Base-by-base conservation (phyloP, 306 rosid species). In the Fragaria iinumae region DNA sequence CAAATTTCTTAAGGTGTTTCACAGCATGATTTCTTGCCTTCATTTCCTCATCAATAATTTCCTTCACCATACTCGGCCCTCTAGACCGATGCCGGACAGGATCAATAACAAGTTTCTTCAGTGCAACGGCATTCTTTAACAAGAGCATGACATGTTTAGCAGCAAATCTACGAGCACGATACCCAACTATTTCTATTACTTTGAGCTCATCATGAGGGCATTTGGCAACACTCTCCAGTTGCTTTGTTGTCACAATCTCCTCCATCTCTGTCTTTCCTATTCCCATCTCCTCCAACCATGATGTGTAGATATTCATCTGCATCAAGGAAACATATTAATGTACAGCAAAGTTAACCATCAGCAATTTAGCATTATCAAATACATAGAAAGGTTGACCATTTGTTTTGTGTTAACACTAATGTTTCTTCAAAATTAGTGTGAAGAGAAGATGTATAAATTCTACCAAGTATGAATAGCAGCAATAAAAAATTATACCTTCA, bases 271-370 rank as follows among this genome's bases (percentile, higher is more conserved):
- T 13, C 14, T 29, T 62, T 27, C 20, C 67, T 9, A 57, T 57
- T 57, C 64, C 67, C 39, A 62, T 62, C 67, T 29, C 18, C 67
- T 62, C 67, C 43, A 62, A 27, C 41, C 67, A 62, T 13, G 41
- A 62, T 29, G n/a, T 62, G 41, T 27, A 11, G 41, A 27, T 32
- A 27, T 29, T 32, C 20, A 32, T 32, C 38, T 62, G 41, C 41
- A 62, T 32, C 38, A 62, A 60, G 36, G 36, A 11, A 27, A 60
- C 66, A 60, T 10, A 27, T 11, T 23, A 29, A 27, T 66, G 44
- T 17, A 34, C 44, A 64, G 44, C 6, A 32, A 64, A 13, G 43
- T 29, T 34, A 14, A 17, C 69, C 11, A 14, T 34, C 4, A n/a
- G n/a, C 27, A 41, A 0, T 41, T 41, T 41, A 41, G 44, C 41